A percentile compares a stretch with the other conserved stretches of the same genome.
Evolutionary conservation across 257 asterid genomes (phyloP).

Genomic region (Datura wrightii): DNA sequence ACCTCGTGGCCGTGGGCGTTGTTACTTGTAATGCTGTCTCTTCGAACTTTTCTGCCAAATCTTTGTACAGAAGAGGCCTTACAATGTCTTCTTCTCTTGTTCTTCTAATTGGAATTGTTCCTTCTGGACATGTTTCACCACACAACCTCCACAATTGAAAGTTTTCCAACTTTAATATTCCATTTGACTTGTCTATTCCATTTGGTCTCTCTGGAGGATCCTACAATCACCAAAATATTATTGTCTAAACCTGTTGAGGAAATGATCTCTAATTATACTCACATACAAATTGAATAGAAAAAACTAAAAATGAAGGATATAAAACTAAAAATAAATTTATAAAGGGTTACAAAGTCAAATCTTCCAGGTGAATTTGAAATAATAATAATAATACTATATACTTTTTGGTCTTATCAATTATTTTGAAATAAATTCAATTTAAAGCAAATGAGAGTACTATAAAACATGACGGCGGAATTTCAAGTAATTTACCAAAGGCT

Average conservation of each 20-base stretch:
- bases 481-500: constrained; percentile 62
- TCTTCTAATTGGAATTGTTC: constrained; percentile 36
- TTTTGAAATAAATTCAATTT: too few species aligned
- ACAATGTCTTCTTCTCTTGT: constrained; percentile 31
- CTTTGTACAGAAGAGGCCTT: constrained; percentile 25
- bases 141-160: constrained; percentile 25
- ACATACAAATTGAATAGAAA: too few species aligned
- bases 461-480: neutral
- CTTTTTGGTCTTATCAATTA: too few species aligned
- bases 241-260: too few species aligned
- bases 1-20: constrained; percentile 32
- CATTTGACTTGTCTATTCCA: constrained; percentile 15
- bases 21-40: constrained; percentile 1
- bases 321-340: too few species aligned
- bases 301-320: too few species aligned
- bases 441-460: too few species aligned
- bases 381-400: too few species aligned
- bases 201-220: neutral
- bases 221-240: neutral
- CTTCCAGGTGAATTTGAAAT: too few species aligned
- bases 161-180: constrained; percentile 45
- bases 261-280: too few species aligned
- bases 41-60: constrained; percentile 33
- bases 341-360: too few species aligned
- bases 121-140: constrained; percentile 51